Evolutionary conservation across 495 filamentous ascomycete species (phyloP).

Genomic region (Neurospora sp.): DNA sequence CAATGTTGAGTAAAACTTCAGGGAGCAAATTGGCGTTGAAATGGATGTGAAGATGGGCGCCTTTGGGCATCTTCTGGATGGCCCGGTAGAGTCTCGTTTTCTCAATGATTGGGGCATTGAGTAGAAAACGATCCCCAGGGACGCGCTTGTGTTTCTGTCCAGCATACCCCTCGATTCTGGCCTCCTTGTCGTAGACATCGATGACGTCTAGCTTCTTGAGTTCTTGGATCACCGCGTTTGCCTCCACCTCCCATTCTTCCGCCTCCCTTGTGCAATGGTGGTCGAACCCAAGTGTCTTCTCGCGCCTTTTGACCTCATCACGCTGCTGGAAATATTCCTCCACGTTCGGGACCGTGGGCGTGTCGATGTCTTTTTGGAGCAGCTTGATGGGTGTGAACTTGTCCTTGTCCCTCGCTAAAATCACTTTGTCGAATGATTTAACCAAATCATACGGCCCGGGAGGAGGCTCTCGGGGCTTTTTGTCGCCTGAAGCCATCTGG

Average conservation of each 20-base stretch:
- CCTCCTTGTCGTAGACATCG: slow-evolving; percentile 12
- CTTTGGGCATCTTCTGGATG: slow-evolving; percentile 39
- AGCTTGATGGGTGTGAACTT: not conserved
- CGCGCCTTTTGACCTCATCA: slow-evolving; percentile 1
- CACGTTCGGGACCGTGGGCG: not conserved
- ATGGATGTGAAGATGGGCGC: slow-evolving; percentile 46
- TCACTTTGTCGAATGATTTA: not conserved
- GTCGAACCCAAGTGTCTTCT: slow-evolving; percentile 16
- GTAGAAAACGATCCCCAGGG: slow-evolving; percentile 37
- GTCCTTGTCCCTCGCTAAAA: not conserved
- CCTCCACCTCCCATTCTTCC: slow-evolving; percentile 10
- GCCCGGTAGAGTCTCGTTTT: slow-evolving; percentile 32
- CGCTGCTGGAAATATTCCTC: not conserved
- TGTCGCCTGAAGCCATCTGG: not conserved
- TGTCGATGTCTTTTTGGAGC: not conserved
- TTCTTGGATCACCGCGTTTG: slow-evolving; percentile 23
- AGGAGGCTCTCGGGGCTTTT: not conserved
- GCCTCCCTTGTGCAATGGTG: slow-evolving; percentile 10
- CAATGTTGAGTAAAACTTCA: slow-evolving; percentile 37
- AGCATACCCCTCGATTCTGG: slow-evolving; percentile 12
- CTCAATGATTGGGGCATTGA: slow-evolving; percentile 37
- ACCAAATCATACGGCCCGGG: not conserved
- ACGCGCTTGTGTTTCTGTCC: slow-evolving; percentile 24
- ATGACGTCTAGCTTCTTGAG: slow-evolving; percentile 23
- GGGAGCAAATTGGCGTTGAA: slow-evolving; percentile 46